Evolutionary conservation across 768 basidiomycete genomes (phyloP).

Genomic region (Mycena sanguinolenta): DNA sequence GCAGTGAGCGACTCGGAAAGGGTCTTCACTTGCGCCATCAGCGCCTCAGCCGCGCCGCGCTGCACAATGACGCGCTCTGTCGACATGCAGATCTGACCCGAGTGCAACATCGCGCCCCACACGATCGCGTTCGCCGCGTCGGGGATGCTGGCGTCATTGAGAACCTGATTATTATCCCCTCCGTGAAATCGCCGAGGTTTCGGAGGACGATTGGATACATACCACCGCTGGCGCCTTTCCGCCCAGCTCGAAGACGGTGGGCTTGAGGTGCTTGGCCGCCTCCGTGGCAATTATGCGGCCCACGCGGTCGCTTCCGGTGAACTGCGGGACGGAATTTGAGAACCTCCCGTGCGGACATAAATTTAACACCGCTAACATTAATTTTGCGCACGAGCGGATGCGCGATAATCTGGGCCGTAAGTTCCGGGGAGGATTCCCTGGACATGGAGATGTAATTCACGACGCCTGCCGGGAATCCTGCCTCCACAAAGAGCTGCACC

Average conservation of each 20-base stretch:
- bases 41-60: conserved; percentile 50
- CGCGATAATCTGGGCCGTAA: conserved; percentile 66
- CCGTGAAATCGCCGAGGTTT: not conserved
- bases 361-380: conserved; percentile 54
- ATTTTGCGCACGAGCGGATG: conserved; percentile 66
- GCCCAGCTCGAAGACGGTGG: conserved; percentile 68
- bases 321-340: conserved; percentile 44
- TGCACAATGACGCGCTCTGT: conserved; percentile 71
- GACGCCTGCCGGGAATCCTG: conserved; percentile 72
- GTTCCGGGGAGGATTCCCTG: conserved; percentile 54
- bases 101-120: conserved; percentile 58
- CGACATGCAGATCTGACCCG: conserved; percentile 72
- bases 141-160: conserved; percentile 65
- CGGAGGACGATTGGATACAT: conserved; percentile 39
- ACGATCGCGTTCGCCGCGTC: conserved; percentile 66
- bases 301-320: conserved; percentile 69
- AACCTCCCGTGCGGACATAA: no score
- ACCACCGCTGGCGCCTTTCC: conserved; percentile 68
- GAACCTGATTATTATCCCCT: conserved; percentile 49
- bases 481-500: conserved; percentile 63
- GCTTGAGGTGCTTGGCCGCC: conserved; percentile 68
- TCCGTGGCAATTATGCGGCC: conserved; percentile 67
- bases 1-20: conserved; percentile 53
- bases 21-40: conserved; percentile 51
- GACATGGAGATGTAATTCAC: conserved; percentile 68